Conservation (phyloP, 495 filamentous ascomycete species). For the Neurospora intermedia region DNA sequence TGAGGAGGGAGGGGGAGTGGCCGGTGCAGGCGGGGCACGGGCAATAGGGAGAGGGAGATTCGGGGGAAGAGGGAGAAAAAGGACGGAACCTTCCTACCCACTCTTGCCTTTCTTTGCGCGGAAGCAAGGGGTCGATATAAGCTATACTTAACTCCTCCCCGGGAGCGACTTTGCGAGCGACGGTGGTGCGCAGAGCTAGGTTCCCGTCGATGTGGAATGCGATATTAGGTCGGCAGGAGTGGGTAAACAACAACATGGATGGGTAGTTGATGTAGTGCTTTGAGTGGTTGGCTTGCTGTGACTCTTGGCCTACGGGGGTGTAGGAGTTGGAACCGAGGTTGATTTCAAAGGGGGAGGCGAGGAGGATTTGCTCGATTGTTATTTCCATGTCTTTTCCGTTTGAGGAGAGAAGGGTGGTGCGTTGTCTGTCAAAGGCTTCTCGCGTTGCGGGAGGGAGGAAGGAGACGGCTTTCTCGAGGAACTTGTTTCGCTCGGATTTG, state of each 20-base stretch:
- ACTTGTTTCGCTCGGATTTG: slow-evolving; percentile 10
- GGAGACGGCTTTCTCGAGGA: slow-evolving; percentile 22
- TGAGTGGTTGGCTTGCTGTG: slow-evolving; percentile 1
- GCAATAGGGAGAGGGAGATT: no score
- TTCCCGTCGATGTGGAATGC: slow-evolving; percentile 20
- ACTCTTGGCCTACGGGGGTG: background rate
- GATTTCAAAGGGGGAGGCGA: slow-evolving; percentile 23
- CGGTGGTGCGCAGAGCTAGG: slow-evolving; percentile 16
- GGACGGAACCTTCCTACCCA: slow-evolving; percentile 13
- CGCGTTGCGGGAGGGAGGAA: slow-evolving; percentile 18
- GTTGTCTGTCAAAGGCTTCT: slow-evolving; percentile 13
- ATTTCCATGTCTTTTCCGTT: no score
- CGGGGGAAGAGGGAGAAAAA: background rate
- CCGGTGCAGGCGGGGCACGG: slow-evolving; percentile 13
- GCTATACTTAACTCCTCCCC: slow-evolving; percentile 26
- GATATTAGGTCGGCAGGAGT: slow-evolving; percentile 29
- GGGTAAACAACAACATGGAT: slow-evolving; percentile 13
- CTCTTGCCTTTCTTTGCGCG: slow-evolving; percentile 11
- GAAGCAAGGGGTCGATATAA: slow-evolving; percentile 19
- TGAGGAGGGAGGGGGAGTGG: background rate
- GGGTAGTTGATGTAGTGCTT: slow-evolving; percentile 25
- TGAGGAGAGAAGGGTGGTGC: no score
- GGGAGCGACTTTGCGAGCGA: slow-evolving; percentile 15
- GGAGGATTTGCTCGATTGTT: slow-evolving; percentile 16
- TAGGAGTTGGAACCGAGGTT: slow-evolving; percentile 12